phyloP scores from a whole-genome alignment of 345 rosid genomes.

The Raphanus sativus region DNA sequence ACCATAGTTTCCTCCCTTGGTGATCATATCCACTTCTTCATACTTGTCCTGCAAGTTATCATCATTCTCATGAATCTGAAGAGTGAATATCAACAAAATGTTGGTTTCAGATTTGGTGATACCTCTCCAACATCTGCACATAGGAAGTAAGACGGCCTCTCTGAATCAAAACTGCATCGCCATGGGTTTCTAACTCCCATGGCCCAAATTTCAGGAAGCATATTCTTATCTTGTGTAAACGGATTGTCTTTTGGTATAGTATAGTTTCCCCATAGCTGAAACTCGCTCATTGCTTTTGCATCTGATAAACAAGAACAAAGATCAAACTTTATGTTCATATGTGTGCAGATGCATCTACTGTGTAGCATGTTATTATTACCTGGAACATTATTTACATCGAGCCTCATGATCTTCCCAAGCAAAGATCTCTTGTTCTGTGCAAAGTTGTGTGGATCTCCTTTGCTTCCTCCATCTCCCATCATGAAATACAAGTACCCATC shows the following conservation, averaged over 20 bases:
- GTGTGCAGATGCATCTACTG: not conserved
- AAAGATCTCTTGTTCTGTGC: slow-evolving; percentile 57
- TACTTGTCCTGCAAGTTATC: slow-evolving; percentile 37
- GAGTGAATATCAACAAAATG: not conserved
- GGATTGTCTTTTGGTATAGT: slow-evolving; percentile 56
- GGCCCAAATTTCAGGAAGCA: slow-evolving; percentile 59
- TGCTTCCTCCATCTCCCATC: slow-evolving; percentile 51
- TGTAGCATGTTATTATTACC: slow-evolving; percentile 20
- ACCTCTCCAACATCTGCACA: slow-evolving; percentile 64
- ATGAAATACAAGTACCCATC: slow-evolving; percentile 58
- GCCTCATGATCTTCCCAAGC: slow-evolving; percentile 59
- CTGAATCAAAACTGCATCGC: slow-evolving; percentile 61
- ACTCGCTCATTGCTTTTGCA: slow-evolving; percentile 26
- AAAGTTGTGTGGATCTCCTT: slow-evolving; percentile 47
- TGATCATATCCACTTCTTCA: slow-evolving; percentile 55
- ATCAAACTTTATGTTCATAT: not conserved
- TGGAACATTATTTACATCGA: slow-evolving; percentile 47
- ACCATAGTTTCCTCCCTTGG: slow-evolving; percentile 58
- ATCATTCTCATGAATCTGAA: not conserved
- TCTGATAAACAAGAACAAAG: slow-evolving; percentile 32
- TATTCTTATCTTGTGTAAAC: slow-evolving; percentile 38
- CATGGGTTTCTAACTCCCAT: slow-evolving; percentile 59
- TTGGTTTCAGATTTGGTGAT: not conserved
- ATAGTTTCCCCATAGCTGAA: slow-evolving; percentile 59
- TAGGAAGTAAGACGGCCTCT: slow-evolving; percentile 50